Conservation (phyloP, 106 monocot species). For the Acorus calamus region DNA sequence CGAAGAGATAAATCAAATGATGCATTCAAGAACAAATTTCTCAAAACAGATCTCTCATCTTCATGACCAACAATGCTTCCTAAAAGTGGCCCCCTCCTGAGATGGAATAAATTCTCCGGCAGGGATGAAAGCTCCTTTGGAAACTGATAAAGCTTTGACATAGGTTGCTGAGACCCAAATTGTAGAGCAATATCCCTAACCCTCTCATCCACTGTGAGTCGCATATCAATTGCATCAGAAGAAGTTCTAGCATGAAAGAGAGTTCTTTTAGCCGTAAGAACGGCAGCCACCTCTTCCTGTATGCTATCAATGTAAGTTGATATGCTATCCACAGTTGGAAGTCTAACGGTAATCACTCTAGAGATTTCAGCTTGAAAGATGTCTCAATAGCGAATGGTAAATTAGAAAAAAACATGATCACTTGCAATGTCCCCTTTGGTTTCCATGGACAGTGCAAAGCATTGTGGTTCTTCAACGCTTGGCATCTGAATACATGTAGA, state of each 20-base stretch:
- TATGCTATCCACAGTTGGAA: constrained; percentile 76
- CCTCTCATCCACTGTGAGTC: constrained; percentile 76
- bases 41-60: constrained; percentile 94
- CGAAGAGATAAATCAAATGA: constrained; percentile 89
- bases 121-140: constrained; percentile 74
- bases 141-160: constrained; percentile 63
- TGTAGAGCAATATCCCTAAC: constrained; percentile 81
- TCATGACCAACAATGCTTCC: constrained; percentile 91
- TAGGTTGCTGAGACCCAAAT: constrained; percentile 71
- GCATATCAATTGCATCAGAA: constrained; percentile 61
- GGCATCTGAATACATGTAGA: constrained; percentile 83
- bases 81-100: constrained; percentile 83
- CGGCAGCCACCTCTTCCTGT: constrained; percentile 70
- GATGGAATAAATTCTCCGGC: constrained; percentile 90
- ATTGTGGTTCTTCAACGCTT: constrained; percentile 92
- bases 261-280: constrained; percentile 80
- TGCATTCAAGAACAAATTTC: constrained; percentile 82
- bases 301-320: constrained; percentile 71
- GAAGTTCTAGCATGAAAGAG: constrained; percentile 54
- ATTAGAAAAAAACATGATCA: constrained; percentile 81
- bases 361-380: constrained; percentile 69
- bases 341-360: constrained; percentile 82
- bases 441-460: constrained; percentile 88
- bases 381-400: constrained; percentile 76
- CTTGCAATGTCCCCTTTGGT: constrained; percentile 62